These are phyloP conservation scores for Mucor irregularis DNA, from an alignment of 371 early-diverging fungal genomes.

Conservation along the genomic window DNA sequence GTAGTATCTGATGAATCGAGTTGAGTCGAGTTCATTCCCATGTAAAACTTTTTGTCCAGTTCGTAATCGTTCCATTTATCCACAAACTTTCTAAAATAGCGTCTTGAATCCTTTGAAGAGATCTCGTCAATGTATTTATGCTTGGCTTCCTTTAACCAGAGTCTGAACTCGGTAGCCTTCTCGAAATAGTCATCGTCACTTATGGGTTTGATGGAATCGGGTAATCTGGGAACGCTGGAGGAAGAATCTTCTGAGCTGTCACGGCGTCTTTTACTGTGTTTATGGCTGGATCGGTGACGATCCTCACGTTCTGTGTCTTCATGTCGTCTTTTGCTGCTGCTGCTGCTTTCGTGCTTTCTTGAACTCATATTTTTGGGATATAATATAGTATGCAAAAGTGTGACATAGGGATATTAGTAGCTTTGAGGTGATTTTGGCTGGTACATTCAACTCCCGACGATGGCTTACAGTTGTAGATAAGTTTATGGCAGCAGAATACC, in stretches of 20 bases:
- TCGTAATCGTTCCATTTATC: constrained; percentile 71
- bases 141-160: constrained; percentile 81
- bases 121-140: constrained; percentile 76
- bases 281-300: neutral
- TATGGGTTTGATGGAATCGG: constrained; percentile 25
- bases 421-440: too few species aligned
- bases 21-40: constrained; percentile 67
- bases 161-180: constrained; percentile 75
- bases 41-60: constrained; percentile 68
- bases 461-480: too few species aligned
- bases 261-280: neutral
- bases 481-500: too few species aligned
- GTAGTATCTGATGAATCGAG: constrained; percentile 64
- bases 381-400: too few species aligned
- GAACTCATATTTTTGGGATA: too few species aligned
- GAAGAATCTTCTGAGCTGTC: too few species aligned
- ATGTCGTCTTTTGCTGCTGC: too few species aligned
- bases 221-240: neutral
- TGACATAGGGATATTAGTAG: too few species aligned
- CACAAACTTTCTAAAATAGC: constrained; percentile 80
- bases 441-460: too few species aligned
- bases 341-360: too few species aligned
- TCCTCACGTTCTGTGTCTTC: too few species aligned
- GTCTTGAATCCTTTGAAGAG: constrained; percentile 62
- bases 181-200: constrained; percentile 75